Evolutionary conservation across 1,139 yeast genomes (phyloP).

Genomic region (Ogataea hybrid): DNA sequence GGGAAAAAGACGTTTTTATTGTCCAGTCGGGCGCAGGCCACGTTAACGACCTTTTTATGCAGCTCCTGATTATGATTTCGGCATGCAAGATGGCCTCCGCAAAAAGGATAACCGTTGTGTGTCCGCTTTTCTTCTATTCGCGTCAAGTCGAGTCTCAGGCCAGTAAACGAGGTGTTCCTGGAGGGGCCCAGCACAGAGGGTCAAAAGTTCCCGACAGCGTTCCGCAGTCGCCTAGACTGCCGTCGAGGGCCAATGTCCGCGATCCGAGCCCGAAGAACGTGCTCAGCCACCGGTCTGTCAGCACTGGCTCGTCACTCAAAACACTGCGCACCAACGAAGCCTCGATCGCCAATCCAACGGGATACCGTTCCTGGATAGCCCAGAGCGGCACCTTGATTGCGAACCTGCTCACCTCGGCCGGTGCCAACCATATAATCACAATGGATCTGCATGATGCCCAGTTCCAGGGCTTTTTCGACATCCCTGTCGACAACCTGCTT

Average conservation of each 20-base stretch:
- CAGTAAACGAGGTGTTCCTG: constrained; percentile 64
- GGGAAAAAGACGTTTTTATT: constrained; percentile 92
- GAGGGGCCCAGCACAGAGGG: constrained; percentile 14
- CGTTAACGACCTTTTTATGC: no score
- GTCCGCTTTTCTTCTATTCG: no score
- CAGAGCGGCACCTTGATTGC: constrained; percentile 95
- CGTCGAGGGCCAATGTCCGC: constrained; percentile 12
- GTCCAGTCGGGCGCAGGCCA: constrained; percentile 61
- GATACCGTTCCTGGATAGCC: constrained; percentile 89
- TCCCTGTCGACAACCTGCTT: constrained; percentile 89
- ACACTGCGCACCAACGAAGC: constrained; percentile 17
- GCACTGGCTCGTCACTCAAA: constrained; percentile 8
- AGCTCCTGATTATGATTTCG: no score
- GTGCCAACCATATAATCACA: constrained; percentile 94
- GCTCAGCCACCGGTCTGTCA: constrained; percentile 8
- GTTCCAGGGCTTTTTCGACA: constrained; percentile 89
- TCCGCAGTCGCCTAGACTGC: constrained; percentile 58
- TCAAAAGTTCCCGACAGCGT: constrained; percentile 46
- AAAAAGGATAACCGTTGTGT: no score
- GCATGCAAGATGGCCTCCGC: no score
- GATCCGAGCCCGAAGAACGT: constrained; percentile 16
- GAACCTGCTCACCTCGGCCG: constrained; percentile 83
- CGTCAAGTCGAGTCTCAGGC: no score
- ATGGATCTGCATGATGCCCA: constrained; percentile 98
- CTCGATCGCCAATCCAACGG: constrained; percentile 44